Evolutionary conservation across 805 yeast genomes (phyloP), one percentile per base, ranked within the genome.

Genomic region (Kluyveromyces siamensis): DNA sequence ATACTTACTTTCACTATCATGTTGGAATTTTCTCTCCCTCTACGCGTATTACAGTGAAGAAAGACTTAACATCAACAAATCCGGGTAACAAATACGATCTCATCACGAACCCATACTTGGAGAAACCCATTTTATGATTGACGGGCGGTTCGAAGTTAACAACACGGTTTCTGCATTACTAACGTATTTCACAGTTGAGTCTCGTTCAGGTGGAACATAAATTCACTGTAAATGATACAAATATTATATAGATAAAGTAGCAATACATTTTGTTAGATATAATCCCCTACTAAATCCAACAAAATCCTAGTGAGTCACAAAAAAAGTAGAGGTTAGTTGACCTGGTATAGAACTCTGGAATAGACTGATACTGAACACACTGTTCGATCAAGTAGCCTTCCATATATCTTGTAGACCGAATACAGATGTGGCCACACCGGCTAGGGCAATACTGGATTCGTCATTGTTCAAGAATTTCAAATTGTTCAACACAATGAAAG

Each of bases 361-460:
- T 36, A 10, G 27, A 21, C 6, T 11, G 37, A 14, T 21, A 46
- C 44, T 39, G 63, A 21, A 21, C 3, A 21, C 25, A 21, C 25
- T 21, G 25, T 3, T 21, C 6, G 25, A 21, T 30, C 8, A 63
- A 6, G 77, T 74, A 42, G 75, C 65, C 37, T 63, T 69, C 95
- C 95, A 83, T 55, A 81, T 61, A 58, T 84, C 89, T 62, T 76
- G 78, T 47, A 88, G 71, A 41, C 96, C 96, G 67, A 88, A 72
- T 44, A 81, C 51, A 38, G 96, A 84, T 33, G 97, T 88, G 50
- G 86, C 69, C 25, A 84, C 75, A 62, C 98, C 98, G 37, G 93
- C 88, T 50, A 82, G 69, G 37, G 95, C 96, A 45, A 88, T 78
- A 40, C 81, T 74, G 45, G 95, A 93, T 57, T 90, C 96, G 62